These are phyloP conservation scores for Ascochyta clinopodiicola DNA, from an alignment of 2,329 filamentous ascomycete genomes.

Conservation along the genomic window DNA sequence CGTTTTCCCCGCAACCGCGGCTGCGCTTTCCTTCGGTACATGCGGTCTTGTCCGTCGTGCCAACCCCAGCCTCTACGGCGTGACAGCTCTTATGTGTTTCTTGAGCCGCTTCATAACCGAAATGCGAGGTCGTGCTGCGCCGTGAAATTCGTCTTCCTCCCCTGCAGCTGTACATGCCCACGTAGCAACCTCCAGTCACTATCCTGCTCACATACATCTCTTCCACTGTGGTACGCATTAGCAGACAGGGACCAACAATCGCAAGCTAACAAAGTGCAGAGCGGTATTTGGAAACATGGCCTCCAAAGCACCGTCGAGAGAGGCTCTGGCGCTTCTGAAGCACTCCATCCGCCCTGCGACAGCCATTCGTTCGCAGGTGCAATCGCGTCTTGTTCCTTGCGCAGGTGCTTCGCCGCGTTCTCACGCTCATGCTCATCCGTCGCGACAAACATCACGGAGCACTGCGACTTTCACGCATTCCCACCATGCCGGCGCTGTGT, in stretches of 20 bases:
- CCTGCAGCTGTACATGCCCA: conserved; percentile 2
- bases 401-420: conserved; percentile 20
- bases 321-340: conserved; percentile 43
- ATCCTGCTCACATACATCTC: background rate
- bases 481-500: conserved; percentile 83
- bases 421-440: conserved; percentile 20
- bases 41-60: conserved; percentile 7
- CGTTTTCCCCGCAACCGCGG: conserved; percentile 16
- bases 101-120: conserved; percentile 21
- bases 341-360: conserved; percentile 36
- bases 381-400: conserved; percentile 30
- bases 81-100: conserved; percentile 9
- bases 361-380: conserved; percentile 29
- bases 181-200: background rate
- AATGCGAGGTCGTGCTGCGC: conserved; percentile 4
- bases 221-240: conserved; percentile 1
- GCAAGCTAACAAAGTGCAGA: conserved; percentile 19
- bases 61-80: conserved; percentile 18
- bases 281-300: conserved; percentile 33
- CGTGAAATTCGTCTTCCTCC: conserved; percentile 7
- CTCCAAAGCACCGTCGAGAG: conserved; percentile 43
- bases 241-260: background rate
- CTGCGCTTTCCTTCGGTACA: conserved; percentile 15
- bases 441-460: conserved; percentile 23
- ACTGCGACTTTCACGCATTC: conserved; percentile 80